Percentiles rank a stretch among this genome's conserved stretches.
Evolutionary conservation across 352 stramenopile genomes (phyloP).

Genomic region (Globisporangium alternatum): DNA sequence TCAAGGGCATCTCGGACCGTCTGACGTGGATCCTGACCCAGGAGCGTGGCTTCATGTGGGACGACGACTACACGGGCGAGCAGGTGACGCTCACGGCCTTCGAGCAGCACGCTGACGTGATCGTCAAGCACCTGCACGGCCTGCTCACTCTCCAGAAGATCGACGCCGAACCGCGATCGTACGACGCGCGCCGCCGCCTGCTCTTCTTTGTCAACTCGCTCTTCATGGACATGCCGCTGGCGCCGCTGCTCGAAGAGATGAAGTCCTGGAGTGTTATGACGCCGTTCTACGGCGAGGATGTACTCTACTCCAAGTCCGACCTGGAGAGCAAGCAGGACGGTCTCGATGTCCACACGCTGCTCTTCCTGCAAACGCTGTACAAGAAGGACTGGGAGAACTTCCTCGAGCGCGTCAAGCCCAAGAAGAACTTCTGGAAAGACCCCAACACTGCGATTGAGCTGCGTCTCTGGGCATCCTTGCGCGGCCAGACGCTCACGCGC

Average conservation of each 20-base stretch:
- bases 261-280: slow-evolving; percentile 99
- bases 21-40: slow-evolving; percentile 96
- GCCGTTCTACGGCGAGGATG: slow-evolving; percentile 98
- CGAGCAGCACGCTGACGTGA: slow-evolving; percentile 73
- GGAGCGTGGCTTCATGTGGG: slow-evolving; percentile 98
- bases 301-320: slow-evolving; percentile 96
- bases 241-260: slow-evolving; percentile 96
- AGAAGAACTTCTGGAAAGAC: slow-evolving; percentile 92
- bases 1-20: slow-evolving; percentile 91
- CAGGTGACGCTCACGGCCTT: slow-evolving; percentile 89
- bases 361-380: slow-evolving; percentile 96
- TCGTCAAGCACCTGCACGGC: slow-evolving; percentile 90
- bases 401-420: slow-evolving; percentile 93
- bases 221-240: slow-evolving; percentile 99
- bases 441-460: slow-evolving; percentile 85
- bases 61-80: slow-evolving; percentile 96
- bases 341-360: slow-evolving; percentile 80
- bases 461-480: slow-evolving; percentile 96
- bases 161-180: slow-evolving; percentile 96
- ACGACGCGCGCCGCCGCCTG: slow-evolving; percentile 93
- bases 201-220: slow-evolving; percentile 99
- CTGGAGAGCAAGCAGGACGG: slow-evolving; percentile 96
- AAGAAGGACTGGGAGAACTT: slow-evolving; percentile 99
- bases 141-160: slow-evolving; percentile 96
- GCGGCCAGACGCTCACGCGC: slow-evolving; percentile 95